Evolutionary conservation across 768 basidiomycete genomes (phyloP).

Genomic region (Auricularia auricula-judae): DNA sequence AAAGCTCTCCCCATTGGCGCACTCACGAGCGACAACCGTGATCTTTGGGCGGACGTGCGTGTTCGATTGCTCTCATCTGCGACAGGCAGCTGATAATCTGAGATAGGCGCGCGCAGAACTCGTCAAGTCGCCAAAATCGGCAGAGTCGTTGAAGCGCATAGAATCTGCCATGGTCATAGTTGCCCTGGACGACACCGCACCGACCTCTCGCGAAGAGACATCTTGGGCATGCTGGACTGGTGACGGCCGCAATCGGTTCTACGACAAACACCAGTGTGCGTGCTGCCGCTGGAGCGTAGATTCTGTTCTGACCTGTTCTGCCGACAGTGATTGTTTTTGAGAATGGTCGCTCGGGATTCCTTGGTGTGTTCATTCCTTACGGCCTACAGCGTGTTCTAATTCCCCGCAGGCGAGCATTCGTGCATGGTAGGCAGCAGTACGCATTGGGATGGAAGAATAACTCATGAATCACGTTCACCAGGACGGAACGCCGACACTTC

Average conservation of each 20-base stretch:
- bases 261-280: slow-evolving; percentile 91
- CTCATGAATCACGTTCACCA: slow-evolving; percentile 5
- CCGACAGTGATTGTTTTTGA: slow-evolving; percentile 80
- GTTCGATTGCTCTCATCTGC: slow-evolving; percentile 18
- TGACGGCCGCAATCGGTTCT: slow-evolving; percentile 84
- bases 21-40: slow-evolving; percentile 81
- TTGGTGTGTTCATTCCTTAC: slow-evolving; percentile 22
- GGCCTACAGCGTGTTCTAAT: slow-evolving; percentile 38
- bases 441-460: too few relatives aligned
- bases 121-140: slow-evolving; percentile 11
- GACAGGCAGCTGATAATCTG: neutral
- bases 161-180: slow-evolving; percentile 86
- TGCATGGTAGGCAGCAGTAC: slow-evolving; percentile 40
- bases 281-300: slow-evolving; percentile 7
- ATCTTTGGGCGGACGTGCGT: slow-evolving; percentile 68
- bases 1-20: slow-evolving; percentile 51
- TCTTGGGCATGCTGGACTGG: slow-evolving; percentile 84
- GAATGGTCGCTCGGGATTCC: slow-evolving; percentile 89
- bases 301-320: neutral
- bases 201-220: slow-evolving; percentile 70
- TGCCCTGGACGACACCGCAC: slow-evolving; percentile 72
- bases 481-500: slow-evolving; percentile 90
- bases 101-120: slow-evolving; percentile 6
- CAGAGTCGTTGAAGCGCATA: slow-evolving; percentile 57
- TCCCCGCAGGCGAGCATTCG: slow-evolving; percentile 31